Evolutionary conservation across 2,329 filamentous ascomycete species (phyloP), one percentile per base, ranked within the genome.

Genomic region (Endocalyx cinctus): DNA sequence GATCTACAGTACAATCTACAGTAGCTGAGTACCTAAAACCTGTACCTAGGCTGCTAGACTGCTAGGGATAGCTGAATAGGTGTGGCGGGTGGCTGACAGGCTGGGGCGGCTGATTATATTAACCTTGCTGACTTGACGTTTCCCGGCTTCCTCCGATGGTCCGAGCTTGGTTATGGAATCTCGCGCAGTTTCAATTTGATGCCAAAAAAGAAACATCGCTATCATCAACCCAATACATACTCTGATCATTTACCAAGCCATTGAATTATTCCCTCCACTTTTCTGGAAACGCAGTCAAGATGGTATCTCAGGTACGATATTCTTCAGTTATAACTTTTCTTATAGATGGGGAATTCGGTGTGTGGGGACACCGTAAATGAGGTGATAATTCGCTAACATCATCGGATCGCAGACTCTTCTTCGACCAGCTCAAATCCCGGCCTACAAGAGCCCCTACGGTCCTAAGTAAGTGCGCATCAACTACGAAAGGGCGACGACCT

Each of bases 391-490:
- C n/a, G 27, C 43, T 46, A 38, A 43, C 30, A 26, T 44, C 41
- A 31, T 32, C 39, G 40, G 29, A 18, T 27, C 30, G 13, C 49
- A 76, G 72, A 66, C 66, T 58, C 63, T 64, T 52, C 47, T 63
- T 57, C 64, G 60, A 60, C 59, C 61, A 55, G 52, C 60, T 42
- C 48, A 58, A 43, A 55, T 47, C 43, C 55, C 59, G 29, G 46
- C 58, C 41, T 82, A 79, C 70, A 72, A 71, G 64, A 81, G 75
- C 64, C 65, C 70, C 47, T 80, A 77, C 58, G 78, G 76, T 57
- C 79, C 79, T 33, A 82, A 79, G 79, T 82, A 75, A 64, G 69
- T 63, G 58, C 57, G 41, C 22, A 35, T 13, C 19, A 28, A 10
- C 23, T 16, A 14, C n/a, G n/a, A n/a, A n/a, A n/a, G n/a, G n/a